Evolutionary conservation across 129 eudicot genomes (phyloP), one percentile per base, ranked within the genome.

Genomic region (Ambrosia trifida): DNA sequence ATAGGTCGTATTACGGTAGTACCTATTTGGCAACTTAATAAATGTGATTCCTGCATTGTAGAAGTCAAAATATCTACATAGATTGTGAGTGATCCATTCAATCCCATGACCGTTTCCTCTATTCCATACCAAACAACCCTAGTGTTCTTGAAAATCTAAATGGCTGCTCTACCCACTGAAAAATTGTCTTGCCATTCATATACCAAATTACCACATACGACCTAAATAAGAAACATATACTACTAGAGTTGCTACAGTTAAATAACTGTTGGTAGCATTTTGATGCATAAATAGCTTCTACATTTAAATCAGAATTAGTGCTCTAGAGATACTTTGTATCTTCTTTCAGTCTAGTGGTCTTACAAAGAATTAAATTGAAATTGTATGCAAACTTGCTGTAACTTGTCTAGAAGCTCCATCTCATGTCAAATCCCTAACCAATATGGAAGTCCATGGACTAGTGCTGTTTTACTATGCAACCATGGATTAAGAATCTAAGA

Each of bases 301-400:
- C 28, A 58, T 4, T 59, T 31, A 45, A 64, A 62, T 73, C 77
- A 18, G 52, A 19, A 62, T 63, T 63, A 62, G 38, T 47, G 9
- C 33, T 47, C 13, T 33, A 28, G 11, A 53, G 13, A 28, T 1
- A 61, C 13, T 54, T 54, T 10, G 5, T 7, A 36, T 58, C 76
- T 10, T 53, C 32, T 14, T 59, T 45, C 12, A 2, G 6, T 57
- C 63, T 4, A n/a, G 17, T 57, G 36, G 9, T 43, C 33, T 47
- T 47, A 20, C 13, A 61, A 62, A 10, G 14, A 60, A 60, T 11
- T 12, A 57, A 28, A 72, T 32, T 35, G 46, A 30, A 41, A n/a
- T 7, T 16, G 11, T 33, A 38, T 13, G 44, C 53, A 60, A 44
- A 44, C n/a, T 30, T 4, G 14, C 2, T n/a, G 9, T n/a, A 58